phyloP scores from a whole-genome alignment of 257 asterid genomes.

The Solanum tarijense region DNA sequence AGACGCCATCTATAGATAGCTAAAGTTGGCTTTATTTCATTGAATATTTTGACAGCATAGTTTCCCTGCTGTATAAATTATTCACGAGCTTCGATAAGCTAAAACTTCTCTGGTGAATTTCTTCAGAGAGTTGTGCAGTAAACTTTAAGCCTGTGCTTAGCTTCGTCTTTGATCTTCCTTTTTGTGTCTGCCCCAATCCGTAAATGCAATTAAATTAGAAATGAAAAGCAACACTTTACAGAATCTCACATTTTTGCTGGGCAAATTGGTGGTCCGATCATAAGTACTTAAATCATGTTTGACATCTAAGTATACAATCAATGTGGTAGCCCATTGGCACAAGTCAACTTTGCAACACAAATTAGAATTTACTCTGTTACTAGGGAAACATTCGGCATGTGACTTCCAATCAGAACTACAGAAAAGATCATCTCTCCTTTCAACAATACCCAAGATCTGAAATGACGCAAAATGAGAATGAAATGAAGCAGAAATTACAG shows the following conservation, averaged over 20 bases:
- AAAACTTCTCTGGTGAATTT: not conserved
- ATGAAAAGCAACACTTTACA: not conserved
- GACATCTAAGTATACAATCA: not conserved
- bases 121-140: not conserved
- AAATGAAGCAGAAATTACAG: not conserved
- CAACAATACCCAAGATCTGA: not conserved
- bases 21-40: not conserved
- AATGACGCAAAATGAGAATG: not conserved
- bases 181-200: not conserved
- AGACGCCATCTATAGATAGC: not conserved
- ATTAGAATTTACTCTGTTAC: not conserved
- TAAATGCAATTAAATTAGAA: not conserved
- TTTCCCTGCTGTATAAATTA: constrained; percentile 24
- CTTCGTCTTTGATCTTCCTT: not conserved
- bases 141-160: not conserved
- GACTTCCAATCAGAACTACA: not conserved
- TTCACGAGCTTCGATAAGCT: not conserved
- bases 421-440: not conserved
- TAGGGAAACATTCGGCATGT: not conserved
- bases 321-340: not conserved
- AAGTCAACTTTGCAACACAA: not conserved
- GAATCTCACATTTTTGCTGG: not conserved
- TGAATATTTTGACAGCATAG: not conserved
- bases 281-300: not conserved
- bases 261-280: not conserved